Evolutionary conservation across 108 stramenopile species (phyloP), one percentile per base, ranked within the genome.

Genomic region (Skeletonema tropicum): DNA sequence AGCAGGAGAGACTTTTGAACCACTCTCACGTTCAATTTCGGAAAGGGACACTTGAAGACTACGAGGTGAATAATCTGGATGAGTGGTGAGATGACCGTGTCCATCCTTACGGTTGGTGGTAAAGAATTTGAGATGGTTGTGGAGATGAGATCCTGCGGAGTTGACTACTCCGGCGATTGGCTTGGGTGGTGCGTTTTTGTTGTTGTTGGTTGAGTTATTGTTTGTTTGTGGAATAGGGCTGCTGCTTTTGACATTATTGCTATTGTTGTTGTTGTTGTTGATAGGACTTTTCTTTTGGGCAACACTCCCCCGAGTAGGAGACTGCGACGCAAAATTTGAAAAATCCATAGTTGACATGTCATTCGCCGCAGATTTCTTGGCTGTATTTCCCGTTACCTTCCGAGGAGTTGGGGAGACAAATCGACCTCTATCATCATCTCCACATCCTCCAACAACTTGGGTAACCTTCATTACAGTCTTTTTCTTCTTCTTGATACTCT

Each of bases 11-110:
- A 97, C 72, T 71, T 91, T 89, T 17, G 65, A 39, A 25, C 75
- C 81, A 23, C 48, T 38, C 25, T 60, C 29, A 11, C 35, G 9
- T 59, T 86, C 74, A 12, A 86, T 39, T 70, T 94, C 96, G 21
- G 33, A 7, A n/a, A 72, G 60, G 65, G 87, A 69, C 55, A 96
- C 76, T 68, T 61, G 42, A 7, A 99, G 85, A 6, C 98, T 99
- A 10, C 96, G 89, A 9, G 90, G 84, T 75, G 98, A 84, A 83
- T 94, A 98, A 35, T 78, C 60, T n/a, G 96, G 93, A 64, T 99
- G 78, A 49, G 63, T 80, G 13, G 78, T 69, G 64, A 74, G 60
- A 31, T 89, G 82, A 10, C 88, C 79, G 11, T 85, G 48, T 13
- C 67, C 71, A 76, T 99, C 99, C 14, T 65, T 59, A 45, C 88